Evolutionary conservation across 495 filamentous ascomycete species (phyloP).

Genomic region (Staphylotrichum longicolle): DNA sequence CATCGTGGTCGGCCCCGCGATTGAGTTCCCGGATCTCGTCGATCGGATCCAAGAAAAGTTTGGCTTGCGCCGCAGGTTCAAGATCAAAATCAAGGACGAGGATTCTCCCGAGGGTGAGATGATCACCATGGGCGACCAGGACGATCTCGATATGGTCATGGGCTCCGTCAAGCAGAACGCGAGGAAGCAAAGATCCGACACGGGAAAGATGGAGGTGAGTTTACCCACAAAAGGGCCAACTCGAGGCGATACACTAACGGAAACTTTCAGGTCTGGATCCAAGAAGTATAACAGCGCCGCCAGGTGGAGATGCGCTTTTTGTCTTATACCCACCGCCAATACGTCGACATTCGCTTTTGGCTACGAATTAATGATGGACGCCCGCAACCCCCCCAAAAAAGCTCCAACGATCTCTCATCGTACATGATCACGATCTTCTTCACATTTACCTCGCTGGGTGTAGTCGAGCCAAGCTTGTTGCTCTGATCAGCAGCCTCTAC

Average conservation of each 20-base stretch:
- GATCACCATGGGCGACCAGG: constrained; percentile 95
- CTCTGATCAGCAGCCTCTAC: not conserved
- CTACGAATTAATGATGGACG: constrained; percentile 27
- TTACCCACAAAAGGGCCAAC: not conserved
- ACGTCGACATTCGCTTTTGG: not conserved
- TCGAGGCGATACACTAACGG: constrained; percentile 24
- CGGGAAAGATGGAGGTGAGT: constrained; percentile 95
- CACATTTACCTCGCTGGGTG: not conserved
- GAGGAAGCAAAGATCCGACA: constrained; percentile 69
- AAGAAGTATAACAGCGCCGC: constrained; percentile 48
- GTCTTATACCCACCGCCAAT: constrained; percentile 21
- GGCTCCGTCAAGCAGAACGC: constrained; percentile 63
- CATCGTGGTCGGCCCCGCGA: constrained; percentile 73
- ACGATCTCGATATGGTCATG: constrained; percentile 88
- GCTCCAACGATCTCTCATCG: constrained; percentile 1
- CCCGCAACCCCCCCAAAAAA: not conserved
- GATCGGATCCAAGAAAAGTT: constrained; percentile 82
- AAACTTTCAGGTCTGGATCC: constrained; percentile 60
- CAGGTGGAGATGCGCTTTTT: constrained; percentile 3
- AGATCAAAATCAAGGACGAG: constrained; percentile 81
- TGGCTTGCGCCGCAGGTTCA: constrained; percentile 63
- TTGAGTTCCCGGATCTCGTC: constrained; percentile 75
- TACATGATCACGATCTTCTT: constrained; percentile 11
- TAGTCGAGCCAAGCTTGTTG: not conserved
- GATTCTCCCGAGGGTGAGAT: constrained; percentile 76